Base-by-base conservation (phyloP, 352 stramenopile genomes). In the Phytophthora hibernalis region DNA sequence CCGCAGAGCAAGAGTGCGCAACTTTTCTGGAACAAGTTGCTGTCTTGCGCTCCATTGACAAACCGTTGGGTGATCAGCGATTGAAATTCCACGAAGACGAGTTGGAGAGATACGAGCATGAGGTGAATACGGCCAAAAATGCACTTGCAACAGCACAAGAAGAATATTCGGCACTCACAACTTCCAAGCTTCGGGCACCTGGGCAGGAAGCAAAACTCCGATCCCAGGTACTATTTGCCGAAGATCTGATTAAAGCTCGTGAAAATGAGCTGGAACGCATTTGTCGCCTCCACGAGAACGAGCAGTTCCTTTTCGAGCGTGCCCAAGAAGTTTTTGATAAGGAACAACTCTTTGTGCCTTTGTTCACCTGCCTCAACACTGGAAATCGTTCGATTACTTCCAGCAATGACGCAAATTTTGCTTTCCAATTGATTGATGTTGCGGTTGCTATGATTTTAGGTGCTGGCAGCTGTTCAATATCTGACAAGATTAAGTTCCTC, bases 241-340 rank as follows among this genome's bases (percentile, higher is more conserved):
- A 93, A 73, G 83, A 83, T 22, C 87, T 93, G 60, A 90, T 95
- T 37, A 80, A 77, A 33, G 64, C 74, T 1, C 76, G 66, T 22
- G 87, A 95, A 52, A 83, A 81, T 33, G 78, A 85, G 11, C 28
- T 94, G 5, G 82, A 91, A 40, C 60, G 60, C 0, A 59, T 89
- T 18, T 91, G 82, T 9, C 28, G 18, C 11, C 55, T 85, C 18
- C 74, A 86, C n/a, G 83, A 91, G 8, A 76, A 90, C 51, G 87
- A 95, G 31, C 72, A 92, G 37, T 95, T 93, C 47, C 64, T 95
- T 15, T 69, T 91, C 9, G 73, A 84, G 28, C 82, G 85, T 16
- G 85, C 82, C 0, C 77, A 93, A 22, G 66, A 77, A 20, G 52
- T 83, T 4, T 84, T 77, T 35, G 71, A 86, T 21, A 74, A 74